Evolutionary conservation across 306 rosid species (phyloP).

Genomic region (Adenanthera pavonina): DNA sequence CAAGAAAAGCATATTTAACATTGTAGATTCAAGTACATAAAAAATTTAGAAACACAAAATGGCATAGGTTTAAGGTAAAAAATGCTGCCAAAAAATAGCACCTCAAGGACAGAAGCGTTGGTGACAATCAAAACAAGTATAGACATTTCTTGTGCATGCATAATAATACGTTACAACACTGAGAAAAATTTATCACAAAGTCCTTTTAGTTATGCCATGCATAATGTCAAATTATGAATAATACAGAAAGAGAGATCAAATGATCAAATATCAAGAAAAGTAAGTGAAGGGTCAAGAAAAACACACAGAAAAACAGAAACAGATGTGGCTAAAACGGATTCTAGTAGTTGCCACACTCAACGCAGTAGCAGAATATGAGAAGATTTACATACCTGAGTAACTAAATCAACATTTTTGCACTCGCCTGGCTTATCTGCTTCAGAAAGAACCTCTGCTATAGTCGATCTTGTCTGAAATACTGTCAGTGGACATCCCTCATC

Average conservation of each 20-base stretch:
- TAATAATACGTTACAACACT: no score
- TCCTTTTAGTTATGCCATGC: background rate
- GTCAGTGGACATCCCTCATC: slow-evolving; percentile 94
- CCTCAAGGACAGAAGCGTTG: slow-evolving; percentile 24
- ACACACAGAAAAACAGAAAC: background rate
- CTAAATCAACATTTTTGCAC: slow-evolving; percentile 67
- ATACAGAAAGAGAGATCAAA: slow-evolving; percentile 6
- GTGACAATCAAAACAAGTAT: background rate
- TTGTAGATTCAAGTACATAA: slow-evolving; percentile 2
- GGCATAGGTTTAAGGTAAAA: background rate
- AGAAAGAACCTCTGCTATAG: slow-evolving; percentile 46
- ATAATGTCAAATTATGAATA: slow-evolving; percentile 1
- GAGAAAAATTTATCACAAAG: background rate
- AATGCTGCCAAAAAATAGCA: background rate
- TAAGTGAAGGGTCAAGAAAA: background rate
- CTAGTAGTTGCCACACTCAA: slow-evolving; percentile 1
- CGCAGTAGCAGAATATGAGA: slow-evolving; percentile 8
- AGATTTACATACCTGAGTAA: slow-evolving; percentile 58
- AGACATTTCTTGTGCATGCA: background rate
- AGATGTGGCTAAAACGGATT: slow-evolving; percentile 1
- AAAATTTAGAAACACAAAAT: slow-evolving; percentile 18
- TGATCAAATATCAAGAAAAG: background rate
- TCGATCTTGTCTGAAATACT: slow-evolving; percentile 58
- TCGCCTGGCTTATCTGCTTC: slow-evolving; percentile 53
- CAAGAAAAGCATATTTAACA: background rate